phyloP scores from a whole-genome alignment of 164 flowering plant species.

The Stephania cephalantha region DNA sequence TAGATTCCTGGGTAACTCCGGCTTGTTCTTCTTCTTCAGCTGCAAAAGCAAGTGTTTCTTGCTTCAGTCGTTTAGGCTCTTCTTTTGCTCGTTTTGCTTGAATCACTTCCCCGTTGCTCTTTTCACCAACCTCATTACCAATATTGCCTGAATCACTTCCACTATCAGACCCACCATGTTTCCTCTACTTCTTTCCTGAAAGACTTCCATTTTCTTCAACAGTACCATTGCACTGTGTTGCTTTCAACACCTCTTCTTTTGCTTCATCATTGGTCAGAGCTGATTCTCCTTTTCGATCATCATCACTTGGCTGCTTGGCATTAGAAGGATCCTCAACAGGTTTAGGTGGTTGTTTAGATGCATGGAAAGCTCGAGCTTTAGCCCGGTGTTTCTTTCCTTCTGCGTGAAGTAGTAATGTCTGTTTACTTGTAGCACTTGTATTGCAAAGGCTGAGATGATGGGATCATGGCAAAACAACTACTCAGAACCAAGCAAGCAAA shows the following conservation, averaged over 20 bases:
- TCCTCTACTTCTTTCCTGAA: conserved; percentile 50
- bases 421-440: conserved; percentile 72
- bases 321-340: conserved; percentile 32
- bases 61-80: conserved; percentile 22
- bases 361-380: conserved; percentile 80
- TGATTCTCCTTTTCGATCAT: conserved; percentile 20
- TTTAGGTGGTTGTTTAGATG: conserved; percentile 49
- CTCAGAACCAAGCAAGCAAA: not conserved
- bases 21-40: conserved; percentile 18
- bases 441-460: conserved; percentile 69
- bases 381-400: conserved; percentile 93
- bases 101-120: conserved; percentile 45
- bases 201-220: conserved; percentile 31
- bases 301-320: conserved; percentile 19
- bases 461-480: not conserved
- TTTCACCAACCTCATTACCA: conserved; percentile 18
- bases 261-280: conserved; percentile 10
- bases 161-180: conserved; percentile 27
- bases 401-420: conserved; percentile 81
- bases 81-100: conserved; percentile 30
- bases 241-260: conserved; percentile 28
- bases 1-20: conserved; percentile 14
- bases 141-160: conserved; percentile 20
- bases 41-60: conserved; percentile 13
- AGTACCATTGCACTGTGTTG: conserved; percentile 5